Base-by-base conservation (phyloP, 176 grass and related monocot species). In the Musa acuminata region DNA sequence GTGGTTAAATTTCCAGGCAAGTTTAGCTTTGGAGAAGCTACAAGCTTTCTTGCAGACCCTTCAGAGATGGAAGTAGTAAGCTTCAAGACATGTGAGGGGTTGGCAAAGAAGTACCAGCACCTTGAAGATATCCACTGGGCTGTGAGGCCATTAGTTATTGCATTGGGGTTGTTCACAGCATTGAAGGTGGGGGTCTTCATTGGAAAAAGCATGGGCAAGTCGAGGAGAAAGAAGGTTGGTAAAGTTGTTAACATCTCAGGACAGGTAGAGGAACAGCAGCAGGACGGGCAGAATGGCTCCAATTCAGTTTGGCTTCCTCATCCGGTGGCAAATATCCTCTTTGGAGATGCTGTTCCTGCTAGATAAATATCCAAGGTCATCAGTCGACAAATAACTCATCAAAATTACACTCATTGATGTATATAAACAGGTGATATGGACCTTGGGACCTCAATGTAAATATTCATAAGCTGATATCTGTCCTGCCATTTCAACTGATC, bases 61-160 rank as follows among this genome's bases (percentile, higher is more conserved):
- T 84, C 82, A 2, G 91, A 99, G 81, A 88, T 99, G 55, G 91
- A 99, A 77, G 62, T 57, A 13, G 88, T 95, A 65, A 94, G 69
- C 77, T 99, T 99, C 63, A 83, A 87, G 67, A 91, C 86, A 49
- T 99, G 91, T 0, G 84, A 99, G 17, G 96, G 96, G 64, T 66
- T 91, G n/a, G 73, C 87, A 53, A 89, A 94, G 87, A 99, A 99
- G 73, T 99, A 94, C 43, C 82, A 89, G 65, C 96, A 99, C 81
- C 89, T 99, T 0, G 91, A 99, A 74, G 91, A 99, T 70, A 95
- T 91, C 67, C 96, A 99, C 59, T 99, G 96, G 96, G 88, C 74
- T 1, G 82, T 99, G 7, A 86, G 91, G 86, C 96, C 96, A 3
- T 84, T 99, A 54, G 80, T 91, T 75, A 85, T 91, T 10, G 84